A percentile compares a stretch with the other conserved stretches of the same genome.
phyloP scores from a whole-genome alignment of 495 filamentous ascomycete species.

The Xanthoparmelia taractica region DNA sequence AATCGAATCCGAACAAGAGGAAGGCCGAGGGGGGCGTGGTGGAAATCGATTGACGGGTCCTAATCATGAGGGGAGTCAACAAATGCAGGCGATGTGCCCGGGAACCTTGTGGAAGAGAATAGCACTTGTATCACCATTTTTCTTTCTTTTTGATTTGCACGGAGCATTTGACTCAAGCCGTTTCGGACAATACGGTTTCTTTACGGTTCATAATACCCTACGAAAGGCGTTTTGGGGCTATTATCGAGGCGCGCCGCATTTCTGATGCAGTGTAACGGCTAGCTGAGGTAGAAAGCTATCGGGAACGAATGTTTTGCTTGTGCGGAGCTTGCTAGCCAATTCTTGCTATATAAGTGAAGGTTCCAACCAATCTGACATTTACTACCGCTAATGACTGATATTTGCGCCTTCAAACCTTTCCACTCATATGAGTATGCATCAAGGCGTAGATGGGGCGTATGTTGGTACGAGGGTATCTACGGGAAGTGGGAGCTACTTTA shows the following conservation, averaged over 20 bases:
- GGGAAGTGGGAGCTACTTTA: too few species aligned
- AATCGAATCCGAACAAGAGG: slow-evolving; percentile 15
- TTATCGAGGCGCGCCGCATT: background rate
- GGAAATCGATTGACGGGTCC: slow-evolving; percentile 17
- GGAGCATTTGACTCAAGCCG: background rate
- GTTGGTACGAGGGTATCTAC: too few species aligned
- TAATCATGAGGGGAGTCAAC: background rate
- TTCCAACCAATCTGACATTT: too few species aligned
- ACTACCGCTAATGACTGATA: too few species aligned
- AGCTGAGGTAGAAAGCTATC: background rate
- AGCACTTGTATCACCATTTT: background rate
- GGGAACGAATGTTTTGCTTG: background rate
- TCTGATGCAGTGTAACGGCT: background rate
- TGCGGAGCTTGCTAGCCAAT: too few species aligned
- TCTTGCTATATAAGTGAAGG: too few species aligned
- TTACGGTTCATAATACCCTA: slow-evolving; percentile 9
- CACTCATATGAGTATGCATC: too few species aligned
- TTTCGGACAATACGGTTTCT: background rate
- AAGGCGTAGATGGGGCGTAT: too few species aligned
- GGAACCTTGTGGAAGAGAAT: background rate
- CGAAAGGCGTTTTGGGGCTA: slow-evolving; percentile 1
- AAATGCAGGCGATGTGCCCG: background rate
- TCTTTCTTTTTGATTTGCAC: background rate
- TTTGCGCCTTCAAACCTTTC: too few species aligned
- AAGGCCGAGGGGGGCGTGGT: slow-evolving; percentile 21